Evolutionary conservation across 352 stramenopile species (phyloP).

Genomic region (Globisporangium okanoganense): DNA sequence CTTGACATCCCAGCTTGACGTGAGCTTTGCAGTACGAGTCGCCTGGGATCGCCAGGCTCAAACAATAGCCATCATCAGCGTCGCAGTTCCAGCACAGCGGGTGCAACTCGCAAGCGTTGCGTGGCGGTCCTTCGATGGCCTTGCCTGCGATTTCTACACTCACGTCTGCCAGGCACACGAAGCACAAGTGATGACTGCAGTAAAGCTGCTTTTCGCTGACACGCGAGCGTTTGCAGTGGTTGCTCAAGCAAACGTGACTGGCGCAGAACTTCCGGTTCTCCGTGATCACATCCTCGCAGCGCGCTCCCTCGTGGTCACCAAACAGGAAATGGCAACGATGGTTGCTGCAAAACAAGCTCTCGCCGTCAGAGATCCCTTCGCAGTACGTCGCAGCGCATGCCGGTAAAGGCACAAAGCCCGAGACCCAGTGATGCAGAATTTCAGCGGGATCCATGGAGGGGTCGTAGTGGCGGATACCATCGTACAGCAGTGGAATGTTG

Average conservation of each 20-base stretch:
- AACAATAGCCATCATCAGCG: slow-evolving; percentile 28
- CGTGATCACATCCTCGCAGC: slow-evolving; percentile 26
- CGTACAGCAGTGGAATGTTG: slow-evolving; percentile 33
- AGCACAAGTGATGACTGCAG: slow-evolving; percentile 55
- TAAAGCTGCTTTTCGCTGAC: slow-evolving; percentile 28
- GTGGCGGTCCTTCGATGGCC: slow-evolving; percentile 38
- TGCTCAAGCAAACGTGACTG: slow-evolving; percentile 36
- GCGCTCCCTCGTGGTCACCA: background rate
- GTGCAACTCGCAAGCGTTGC: slow-evolving; percentile 50
- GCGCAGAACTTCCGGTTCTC: slow-evolving; percentile 36
- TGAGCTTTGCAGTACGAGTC: slow-evolving; percentile 46
- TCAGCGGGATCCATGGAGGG: slow-evolving; percentile 38
- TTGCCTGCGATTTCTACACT: slow-evolving; percentile 12
- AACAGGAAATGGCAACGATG: slow-evolving; percentile 22
- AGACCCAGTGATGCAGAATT: slow-evolving; percentile 59
- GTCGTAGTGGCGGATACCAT: slow-evolving; percentile 63
- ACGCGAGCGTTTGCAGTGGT: slow-evolving; percentile 34
- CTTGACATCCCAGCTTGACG: slow-evolving; percentile 11
- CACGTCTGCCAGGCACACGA: slow-evolving; percentile 36
- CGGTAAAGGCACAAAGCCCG: slow-evolving; percentile 42
- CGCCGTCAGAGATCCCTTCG: slow-evolving; percentile 23
- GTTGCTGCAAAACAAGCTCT: slow-evolving; percentile 19
- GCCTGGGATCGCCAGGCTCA: slow-evolving; percentile 25
- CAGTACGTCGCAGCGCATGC: slow-evolving; percentile 32
- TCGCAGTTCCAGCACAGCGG: slow-evolving; percentile 43